A percentile compares a stretch with the other conserved stretches of the same genome.
Evolutionary conservation across 257 asterid genomes (phyloP).

Genomic region (Nemophila menziesii): DNA sequence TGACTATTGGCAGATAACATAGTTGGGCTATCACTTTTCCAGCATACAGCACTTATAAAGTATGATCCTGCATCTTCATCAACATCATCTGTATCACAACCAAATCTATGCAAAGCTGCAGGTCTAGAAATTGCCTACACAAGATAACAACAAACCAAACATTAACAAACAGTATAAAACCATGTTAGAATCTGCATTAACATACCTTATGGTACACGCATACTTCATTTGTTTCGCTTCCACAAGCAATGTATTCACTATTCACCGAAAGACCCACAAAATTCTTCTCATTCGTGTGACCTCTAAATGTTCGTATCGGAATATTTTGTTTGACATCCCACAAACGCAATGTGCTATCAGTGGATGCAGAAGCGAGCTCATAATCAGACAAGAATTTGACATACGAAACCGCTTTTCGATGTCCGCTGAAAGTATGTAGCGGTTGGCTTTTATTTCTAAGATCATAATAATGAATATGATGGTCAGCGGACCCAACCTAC

Average conservation of each 20-base stretch:
- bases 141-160: not conserved
- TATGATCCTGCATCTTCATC: conserved; percentile 49
- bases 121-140: conserved; percentile 70
- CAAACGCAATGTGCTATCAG: conserved; percentile 27
- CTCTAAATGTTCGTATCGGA: conserved; percentile 26
- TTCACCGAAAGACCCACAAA: conserved; percentile 33
- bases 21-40: conserved; percentile 79
- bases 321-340: conserved; percentile 33
- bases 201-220: conserved; percentile 35
- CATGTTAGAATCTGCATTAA: not conserved
- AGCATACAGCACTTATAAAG: conserved; percentile 85
- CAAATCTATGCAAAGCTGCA: conserved; percentile 62
- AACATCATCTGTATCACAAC: conserved; percentile 35
- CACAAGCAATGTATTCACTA: conserved; percentile 32
- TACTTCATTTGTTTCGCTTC: conserved; percentile 39
- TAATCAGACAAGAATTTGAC: conserved; percentile 32
- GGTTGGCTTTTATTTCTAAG: conserved; percentile 30
- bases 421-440: conserved; percentile 30
- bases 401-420: conserved; percentile 33
- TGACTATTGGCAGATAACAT: conserved; percentile 71
- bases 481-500: conserved; percentile 42
- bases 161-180: not conserved
- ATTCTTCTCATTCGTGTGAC: conserved; percentile 41
- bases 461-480: conserved; percentile 37
- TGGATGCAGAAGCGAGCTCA: conserved; percentile 43